Evolutionary conservation across 129 eudicot genomes (phyloP).

Genomic region (Glebionis coronaria): DNA sequence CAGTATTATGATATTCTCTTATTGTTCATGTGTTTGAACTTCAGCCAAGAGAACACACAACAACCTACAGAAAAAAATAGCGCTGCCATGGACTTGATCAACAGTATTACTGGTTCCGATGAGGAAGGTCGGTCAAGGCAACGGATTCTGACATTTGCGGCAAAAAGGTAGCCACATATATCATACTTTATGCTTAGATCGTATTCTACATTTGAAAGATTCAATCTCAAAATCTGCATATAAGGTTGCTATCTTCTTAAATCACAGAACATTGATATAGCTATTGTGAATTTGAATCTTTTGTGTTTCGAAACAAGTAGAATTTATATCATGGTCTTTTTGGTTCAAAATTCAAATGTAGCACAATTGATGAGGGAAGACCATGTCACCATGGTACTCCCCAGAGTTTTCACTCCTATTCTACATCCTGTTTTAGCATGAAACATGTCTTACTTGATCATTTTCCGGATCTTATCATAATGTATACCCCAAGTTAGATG

Average conservation of each 20-base stretch:
- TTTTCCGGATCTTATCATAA: too few relatives aligned
- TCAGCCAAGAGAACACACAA: constrained; percentile 54
- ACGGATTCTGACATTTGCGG: constrained; percentile 86
- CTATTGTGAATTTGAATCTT: constrained; percentile 16
- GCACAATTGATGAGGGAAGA: too few relatives aligned
- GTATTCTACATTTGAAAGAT: constrained; percentile 8
- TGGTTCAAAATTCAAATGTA: too few relatives aligned
- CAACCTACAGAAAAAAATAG: constrained; percentile 49
- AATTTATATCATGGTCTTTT: background rate
- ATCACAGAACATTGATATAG: background rate
- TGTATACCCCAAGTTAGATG: background rate
- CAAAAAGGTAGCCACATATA: constrained; percentile 52
- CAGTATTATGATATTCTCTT: background rate
- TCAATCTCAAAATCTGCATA: constrained; percentile 7
- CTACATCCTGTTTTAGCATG: too few relatives aligned
- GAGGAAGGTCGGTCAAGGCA: constrained; percentile 97
- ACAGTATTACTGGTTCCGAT: constrained; percentile 75
- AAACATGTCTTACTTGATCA: too few relatives aligned
- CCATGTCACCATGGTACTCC: too few relatives aligned
- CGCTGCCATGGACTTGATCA: constrained; percentile 94
- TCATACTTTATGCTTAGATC: constrained; percentile 3
- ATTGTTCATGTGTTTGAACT: constrained; percentile 23
- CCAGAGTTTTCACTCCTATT: too few relatives aligned
- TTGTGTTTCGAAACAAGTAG: background rate
- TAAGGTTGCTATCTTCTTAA: constrained; percentile 2